Base-by-base conservation (phyloP, 805 yeast genomes). In the Candida taoyuanica region DNA sequence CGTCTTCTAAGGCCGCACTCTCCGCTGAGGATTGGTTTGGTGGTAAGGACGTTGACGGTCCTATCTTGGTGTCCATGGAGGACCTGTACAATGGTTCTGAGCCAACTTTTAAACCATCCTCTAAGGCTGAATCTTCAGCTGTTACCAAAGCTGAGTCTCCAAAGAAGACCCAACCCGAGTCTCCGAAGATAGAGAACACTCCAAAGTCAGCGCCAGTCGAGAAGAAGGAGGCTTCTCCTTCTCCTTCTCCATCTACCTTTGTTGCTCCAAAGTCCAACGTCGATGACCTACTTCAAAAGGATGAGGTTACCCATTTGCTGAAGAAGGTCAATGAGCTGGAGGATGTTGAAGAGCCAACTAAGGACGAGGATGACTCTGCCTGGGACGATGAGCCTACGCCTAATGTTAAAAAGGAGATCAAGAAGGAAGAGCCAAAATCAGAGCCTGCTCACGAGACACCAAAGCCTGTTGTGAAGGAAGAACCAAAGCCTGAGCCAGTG, bases 21-120 rank as follows among this genome's bases (percentile, higher is more conserved):
- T 59, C 80, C 13, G 86, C 95, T 2, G 75, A 67, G 2, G 96
- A 88, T 48, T 93, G 87, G 82, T 71, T 79, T 40, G 62, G 62
- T 16, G 98, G 98, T 25, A 81, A 86, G 58, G 71, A 71, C 19
- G 81, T 81, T n/a, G 77, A 77, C 43, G 93, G 94, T 8, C 98
- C 98, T 14, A 64, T 85, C 37, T 65, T 91, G 47, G 65, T 86
- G 49, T 74, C 80, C 25, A 74, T 94, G 82, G 81, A 74, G 57
- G 76, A 84, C 9, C 49, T 89, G 14, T 91, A 74, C 58, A 91
- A 88, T n/a, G 95, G 95, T 17, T 58, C 74, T 4, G 74, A 69
- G 25, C 78, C 86, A 24, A 42, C 62, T 4, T 43, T 55, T n/a
- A 49, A 52, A 21, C 71, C 71, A 62, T 39, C 49, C 7, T 47